Conservation (phyloP, 768 basidiomycete genomes). For the Termitomyces sp. region DNA sequence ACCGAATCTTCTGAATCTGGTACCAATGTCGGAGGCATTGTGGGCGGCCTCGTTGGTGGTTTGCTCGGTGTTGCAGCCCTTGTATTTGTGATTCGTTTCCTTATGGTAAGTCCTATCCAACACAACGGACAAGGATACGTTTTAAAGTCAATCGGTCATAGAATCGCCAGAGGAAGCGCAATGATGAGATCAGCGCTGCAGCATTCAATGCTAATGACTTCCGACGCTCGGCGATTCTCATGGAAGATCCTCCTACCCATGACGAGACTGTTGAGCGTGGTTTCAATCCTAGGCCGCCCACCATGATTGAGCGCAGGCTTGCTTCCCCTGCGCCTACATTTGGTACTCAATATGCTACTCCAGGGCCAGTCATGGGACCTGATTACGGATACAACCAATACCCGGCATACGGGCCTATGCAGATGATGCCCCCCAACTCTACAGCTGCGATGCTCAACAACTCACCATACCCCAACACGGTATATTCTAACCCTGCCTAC, state of each 20-base stretch:
- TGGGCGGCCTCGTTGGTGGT: slow-evolving; percentile 41
- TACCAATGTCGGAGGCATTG: slow-evolving; percentile 23
- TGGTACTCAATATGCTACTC: slow-evolving; percentile 24
- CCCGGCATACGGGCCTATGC: slow-evolving; percentile 29
- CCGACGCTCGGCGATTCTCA: slow-evolving; percentile 57
- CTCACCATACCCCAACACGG: slow-evolving; percentile 19
- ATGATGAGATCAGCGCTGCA: slow-evolving; percentile 30
- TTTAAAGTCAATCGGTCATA: slow-evolving; percentile 1
- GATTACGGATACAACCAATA: slow-evolving; percentile 18
- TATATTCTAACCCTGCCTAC: slow-evolving; percentile 28
- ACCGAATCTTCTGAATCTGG: slow-evolving; percentile 8
- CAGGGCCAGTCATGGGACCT: slow-evolving; percentile 15
- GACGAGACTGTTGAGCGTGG: slow-evolving; percentile 33
- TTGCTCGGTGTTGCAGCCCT: slow-evolving; percentile 35
- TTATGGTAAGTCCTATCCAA: slow-evolving; percentile 30
- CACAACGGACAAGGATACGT: neutral
- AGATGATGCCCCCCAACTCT: slow-evolving; percentile 20
- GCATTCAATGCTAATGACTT: slow-evolving; percentile 53
- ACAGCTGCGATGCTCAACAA: slow-evolving; percentile 21
- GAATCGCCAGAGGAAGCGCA: slow-evolving; percentile 36
- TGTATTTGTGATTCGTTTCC: slow-evolving; percentile 37
- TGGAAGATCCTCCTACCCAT: slow-evolving; percentile 46
- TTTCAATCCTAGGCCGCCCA: slow-evolving; percentile 54
- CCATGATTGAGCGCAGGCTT: slow-evolving; percentile 21
- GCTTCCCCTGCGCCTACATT: slow-evolving; percentile 27